Evolutionary conservation across 805 yeast genomes (phyloP).

Genomic region (Kodamaea restingae): DNA sequence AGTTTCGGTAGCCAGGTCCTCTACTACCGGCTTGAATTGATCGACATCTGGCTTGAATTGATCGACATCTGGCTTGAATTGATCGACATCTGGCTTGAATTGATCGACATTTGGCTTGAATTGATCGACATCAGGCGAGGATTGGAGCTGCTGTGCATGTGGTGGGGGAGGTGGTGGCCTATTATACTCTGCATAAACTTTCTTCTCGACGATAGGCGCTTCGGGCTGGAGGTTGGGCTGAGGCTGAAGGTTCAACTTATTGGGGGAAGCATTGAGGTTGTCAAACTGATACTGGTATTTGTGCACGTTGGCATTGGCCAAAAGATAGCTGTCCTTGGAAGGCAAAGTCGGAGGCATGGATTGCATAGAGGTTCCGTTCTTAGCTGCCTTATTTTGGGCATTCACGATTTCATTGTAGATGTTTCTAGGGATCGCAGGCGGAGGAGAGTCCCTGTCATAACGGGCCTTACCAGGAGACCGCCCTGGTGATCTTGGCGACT

Average conservation of each 20-base stretch:
- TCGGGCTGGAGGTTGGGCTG: neutral
- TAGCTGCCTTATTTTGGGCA: constrained; percentile 21
- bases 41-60: no score
- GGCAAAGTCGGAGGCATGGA: constrained; percentile 41
- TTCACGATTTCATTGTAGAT: constrained; percentile 41
- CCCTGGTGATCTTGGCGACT: constrained; percentile 15
- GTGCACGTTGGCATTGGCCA: constrained; percentile 5
- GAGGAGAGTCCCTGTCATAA: constrained; percentile 13
- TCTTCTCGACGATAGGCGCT: neutral
- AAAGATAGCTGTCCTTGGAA: constrained; percentile 29
- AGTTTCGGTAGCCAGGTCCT: no score
- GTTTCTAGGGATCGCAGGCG: constrained; percentile 38
- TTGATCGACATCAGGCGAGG: constrained; percentile 9
- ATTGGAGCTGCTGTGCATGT: constrained; percentile 5
- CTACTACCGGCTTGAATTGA: no score
- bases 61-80: no score
- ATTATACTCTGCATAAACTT: neutral
- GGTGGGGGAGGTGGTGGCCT: constrained; percentile 10
- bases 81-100: no score
- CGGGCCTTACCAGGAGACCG: constrained; percentile 19
- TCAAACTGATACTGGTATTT: constrained; percentile 7
- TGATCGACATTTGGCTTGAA: constrained; percentile 19
- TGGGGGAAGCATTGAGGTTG: constrained; percentile 2
- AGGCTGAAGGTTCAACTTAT: constrained; percentile 5
- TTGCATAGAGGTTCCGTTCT: constrained; percentile 12